Evolutionary conservation across 345 rosid genomes (phyloP).

Genomic region (Brassica carinata): DNA sequence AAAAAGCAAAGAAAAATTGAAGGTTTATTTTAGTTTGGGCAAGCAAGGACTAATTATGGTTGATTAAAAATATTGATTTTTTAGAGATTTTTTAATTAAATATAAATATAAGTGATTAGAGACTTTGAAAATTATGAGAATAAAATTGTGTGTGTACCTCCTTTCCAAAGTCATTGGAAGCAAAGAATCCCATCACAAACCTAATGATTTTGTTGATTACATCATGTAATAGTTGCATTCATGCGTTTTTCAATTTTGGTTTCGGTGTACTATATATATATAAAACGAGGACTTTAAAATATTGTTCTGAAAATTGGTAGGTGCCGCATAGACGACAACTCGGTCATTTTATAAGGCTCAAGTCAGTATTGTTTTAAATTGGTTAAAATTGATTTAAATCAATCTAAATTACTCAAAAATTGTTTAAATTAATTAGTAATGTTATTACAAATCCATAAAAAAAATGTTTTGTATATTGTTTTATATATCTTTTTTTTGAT

Average conservation of each 20-base stretch:
- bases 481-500: background rate
- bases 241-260: background rate
- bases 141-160: background rate
- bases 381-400: background rate
- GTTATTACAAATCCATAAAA: background rate
- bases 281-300: background rate
- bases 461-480: no score
- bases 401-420: no score
- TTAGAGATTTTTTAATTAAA: background rate
- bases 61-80: background rate
- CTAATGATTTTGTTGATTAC: background rate
- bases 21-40: background rate
- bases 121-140: background rate
- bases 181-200: background rate
- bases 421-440: no score
- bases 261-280: background rate
- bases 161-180: background rate
- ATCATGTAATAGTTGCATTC: background rate
- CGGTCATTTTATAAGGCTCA: background rate
- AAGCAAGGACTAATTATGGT: background rate
- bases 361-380: background rate
- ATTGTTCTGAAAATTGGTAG: no score
- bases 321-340: background rate
- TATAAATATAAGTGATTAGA: background rate
- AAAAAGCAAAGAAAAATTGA: background rate